Evolutionary conservation across 371 early-diverging fungal species (phyloP), one percentile per base, ranked within the genome.

Genomic region (Basidiobolus meristosporus): DNA sequence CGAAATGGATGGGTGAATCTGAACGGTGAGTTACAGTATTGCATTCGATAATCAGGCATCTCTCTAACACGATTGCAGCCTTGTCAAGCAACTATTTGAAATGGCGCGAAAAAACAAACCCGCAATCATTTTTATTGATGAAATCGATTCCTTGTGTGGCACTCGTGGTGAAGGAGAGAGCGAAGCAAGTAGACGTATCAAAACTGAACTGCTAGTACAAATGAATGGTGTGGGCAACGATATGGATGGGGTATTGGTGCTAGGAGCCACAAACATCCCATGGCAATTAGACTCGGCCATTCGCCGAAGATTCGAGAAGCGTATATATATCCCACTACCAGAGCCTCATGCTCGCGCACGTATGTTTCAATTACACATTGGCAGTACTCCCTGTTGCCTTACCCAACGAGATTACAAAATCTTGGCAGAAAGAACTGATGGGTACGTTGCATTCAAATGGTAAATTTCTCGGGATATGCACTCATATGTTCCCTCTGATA

Each of bases 201-300:
- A 87, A 60, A 89, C 90, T 2, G 90, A 97, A 63, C 82, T 97
- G 37, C 63, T 95, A 7, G 95, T 97, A 22, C 98, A 93, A 59
- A 93, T 97, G 92, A 86, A 97, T 47, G 97, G 97, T 43, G 95
- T 92, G 7, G 92, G 92, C 16, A 81, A 86, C 48, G 91, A 93
- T 48, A 83, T 78, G 65, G 76, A 69, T 26, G 91, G 93, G 11
- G 79, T 97, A 2, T 60, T 97, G 42, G 90, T 97, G 2, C 60
- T 96, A 23, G 98, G 89, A 2, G 98, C 96, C 1, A 96, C 95
- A 7, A 97, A 97, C 60, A 86, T 88, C 28, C 98, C 96, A 36
- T 93, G 93, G 98, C 80, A 85, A 37, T 55, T 97, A 37, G 98
- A 95, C 59, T 52, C 70, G 22, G 96, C 96, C 33, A 88, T 95